Percentiles rank a stretch among this genome's conserved stretches.
phyloP scores from a whole-genome alignment of 257 asterid genomes.

The Orobanche coerulescens region DNA sequence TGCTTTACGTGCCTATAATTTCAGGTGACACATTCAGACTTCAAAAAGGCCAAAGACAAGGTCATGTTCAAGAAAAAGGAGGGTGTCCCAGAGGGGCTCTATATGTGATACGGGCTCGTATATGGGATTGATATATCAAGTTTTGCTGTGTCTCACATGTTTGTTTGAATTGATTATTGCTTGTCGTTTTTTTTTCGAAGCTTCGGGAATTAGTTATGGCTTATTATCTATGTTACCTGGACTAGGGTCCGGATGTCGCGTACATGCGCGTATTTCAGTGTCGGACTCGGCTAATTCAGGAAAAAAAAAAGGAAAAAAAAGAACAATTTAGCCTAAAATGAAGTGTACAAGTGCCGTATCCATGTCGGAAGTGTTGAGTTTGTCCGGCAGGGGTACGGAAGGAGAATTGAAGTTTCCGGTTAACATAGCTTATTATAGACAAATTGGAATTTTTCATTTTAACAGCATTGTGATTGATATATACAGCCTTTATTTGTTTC shows the following conservation, averaged over 20 bases:
- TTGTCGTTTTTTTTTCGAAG: background rate
- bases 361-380: no score
- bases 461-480: background rate
- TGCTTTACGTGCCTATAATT: background rate
- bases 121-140: constrained; percentile 4
- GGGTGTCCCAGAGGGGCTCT: constrained; percentile 58
- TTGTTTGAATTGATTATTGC: background rate
- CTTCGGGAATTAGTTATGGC: constrained; percentile 2
- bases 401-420: no score
- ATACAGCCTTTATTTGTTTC: background rate
- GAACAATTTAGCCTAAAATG: no score
- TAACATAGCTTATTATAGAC: no score
- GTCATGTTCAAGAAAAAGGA: constrained; percentile 69
- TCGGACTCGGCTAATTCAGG: no score
- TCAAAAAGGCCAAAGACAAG: constrained; percentile 62
- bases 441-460: background rate
- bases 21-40: constrained; percentile 52
- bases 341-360: no score
- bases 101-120: no score
- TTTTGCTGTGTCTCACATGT: background rate
- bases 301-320: no score
- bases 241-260: no score
- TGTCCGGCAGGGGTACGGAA: no score
- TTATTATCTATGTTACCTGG: background rate
- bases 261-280: no score